Percentiles rank a stretch among this genome's conserved stretches.
Evolutionary conservation across 148 eudicot genomes (phyloP).

Genomic region (Amaranthus cruentus): DNA sequence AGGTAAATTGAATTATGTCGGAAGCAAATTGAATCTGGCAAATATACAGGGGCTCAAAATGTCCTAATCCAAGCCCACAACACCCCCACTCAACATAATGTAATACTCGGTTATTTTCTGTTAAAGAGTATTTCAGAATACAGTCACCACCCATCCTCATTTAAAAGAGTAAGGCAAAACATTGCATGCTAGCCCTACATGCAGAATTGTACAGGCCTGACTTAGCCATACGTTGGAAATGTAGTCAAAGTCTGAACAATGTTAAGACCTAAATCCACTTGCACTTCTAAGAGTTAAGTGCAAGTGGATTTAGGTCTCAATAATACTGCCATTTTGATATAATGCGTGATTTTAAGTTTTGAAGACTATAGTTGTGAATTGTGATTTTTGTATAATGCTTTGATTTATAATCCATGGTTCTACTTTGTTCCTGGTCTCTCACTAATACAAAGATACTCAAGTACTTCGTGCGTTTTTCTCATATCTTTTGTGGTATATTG

Average conservation of each 20-base stretch:
- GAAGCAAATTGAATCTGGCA: not conserved
- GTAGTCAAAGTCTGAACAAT: no score
- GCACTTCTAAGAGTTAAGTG: not conserved
- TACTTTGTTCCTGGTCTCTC: not conserved
- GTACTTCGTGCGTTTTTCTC: not conserved
- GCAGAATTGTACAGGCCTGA: not conserved
- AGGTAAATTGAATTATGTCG: conserved; percentile 7
- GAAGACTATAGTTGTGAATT: no score
- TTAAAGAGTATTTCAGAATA: not conserved
- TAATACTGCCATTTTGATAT: no score
- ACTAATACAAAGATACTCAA: not conserved
- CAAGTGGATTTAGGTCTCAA: no score
- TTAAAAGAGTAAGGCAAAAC: not conserved
- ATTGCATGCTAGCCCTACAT: not conserved
- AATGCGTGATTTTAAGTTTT: no score
- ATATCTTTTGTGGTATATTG: no score
- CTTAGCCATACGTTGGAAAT: not conserved
- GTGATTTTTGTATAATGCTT: no score
- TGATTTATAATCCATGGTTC: not conserved
- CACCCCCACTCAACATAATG: not conserved
- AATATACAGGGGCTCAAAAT: not conserved
- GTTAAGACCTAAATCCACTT: not conserved
- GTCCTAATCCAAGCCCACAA: not conserved
- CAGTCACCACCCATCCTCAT: not conserved
- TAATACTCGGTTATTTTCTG: not conserved